Base-by-base conservation (phyloP, 2,329 filamentous ascomycete genomes). In the Diaporthe humulicola region DNA sequence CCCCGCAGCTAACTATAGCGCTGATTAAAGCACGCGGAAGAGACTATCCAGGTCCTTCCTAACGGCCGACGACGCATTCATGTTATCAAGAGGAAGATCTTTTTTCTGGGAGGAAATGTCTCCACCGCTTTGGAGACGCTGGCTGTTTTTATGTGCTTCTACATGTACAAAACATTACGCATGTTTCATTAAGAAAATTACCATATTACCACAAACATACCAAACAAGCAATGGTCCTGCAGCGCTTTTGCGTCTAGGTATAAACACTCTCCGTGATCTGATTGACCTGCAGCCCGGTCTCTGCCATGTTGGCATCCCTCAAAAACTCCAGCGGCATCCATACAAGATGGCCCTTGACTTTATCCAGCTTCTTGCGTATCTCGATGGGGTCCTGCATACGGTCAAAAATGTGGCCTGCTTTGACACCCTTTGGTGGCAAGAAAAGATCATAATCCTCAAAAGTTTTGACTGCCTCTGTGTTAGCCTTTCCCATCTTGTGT, bases 281-380 rank as follows among this genome's bases (percentile, higher is more conserved):
- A 82, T 98, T 98, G 54, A 98, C 91, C 84, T 95, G 93, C 83
- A 98, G 81, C 0, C 96, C 96, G 80, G 90, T 91, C 86, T 98
- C 96, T 0, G 96, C 96, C 95, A 98, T 97, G 79, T 94, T 89
- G 0, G 93, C 95, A 77, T 98, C 92, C 79, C 90, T 88, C 81
- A 98, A 84, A 82, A 98, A 98, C 60, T 95, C 91, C 80, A 98
- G 83, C n/a, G 95, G 95, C 92, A 98, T 96, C 94, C 95, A 97
- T 9, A 98, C 96, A 54, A 98, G 83, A 86, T 98, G 96, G 0
- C 96, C 96, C 85, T 92, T 93, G 78, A 98, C 91, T 80, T 93
- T 88, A 79, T 95, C 92, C 67, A 98, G 86, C 83, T 96, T 95
- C 77, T 88, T 83, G 22, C 94, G 89, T 9, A 97, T 91, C 73